Percentiles rank a stretch among this genome's conserved stretches.
phyloP scores from a whole-genome alignment of 257 asterid genomes.

The Capsicum pubescens region DNA sequence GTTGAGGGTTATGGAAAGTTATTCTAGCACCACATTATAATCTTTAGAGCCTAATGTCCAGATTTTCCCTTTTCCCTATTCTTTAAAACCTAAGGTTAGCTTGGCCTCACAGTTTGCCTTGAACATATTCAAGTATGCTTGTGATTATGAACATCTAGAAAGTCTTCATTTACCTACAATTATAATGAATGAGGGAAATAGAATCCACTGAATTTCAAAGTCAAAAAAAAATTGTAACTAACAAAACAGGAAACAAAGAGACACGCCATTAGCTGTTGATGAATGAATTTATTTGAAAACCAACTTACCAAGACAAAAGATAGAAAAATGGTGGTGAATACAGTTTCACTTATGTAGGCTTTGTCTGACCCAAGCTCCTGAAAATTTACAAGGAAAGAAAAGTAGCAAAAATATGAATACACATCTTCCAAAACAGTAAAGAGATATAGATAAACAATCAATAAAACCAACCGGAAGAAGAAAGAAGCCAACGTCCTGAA shows the following conservation, averaged over 20 bases:
- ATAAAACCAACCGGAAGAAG: conserved; percentile 75
- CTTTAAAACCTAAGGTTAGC: background rate
- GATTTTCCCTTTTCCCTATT: background rate
- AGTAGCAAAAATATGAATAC: background rate
- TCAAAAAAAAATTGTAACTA: background rate
- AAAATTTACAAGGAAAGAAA: conserved; percentile 37
- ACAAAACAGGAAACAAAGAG: conserved; percentile 4
- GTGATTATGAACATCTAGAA: background rate
- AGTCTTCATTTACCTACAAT: background rate
- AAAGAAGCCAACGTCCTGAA: conserved; percentile 71
- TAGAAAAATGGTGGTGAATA: conserved; percentile 72
- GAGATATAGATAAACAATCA: background rate
- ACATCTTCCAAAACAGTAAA: background rate
- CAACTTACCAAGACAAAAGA: conserved; percentile 82
- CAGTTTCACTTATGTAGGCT: conserved; percentile 89
- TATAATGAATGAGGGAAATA: background rate
- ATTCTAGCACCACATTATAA: background rate
- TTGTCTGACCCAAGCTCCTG: conserved; percentile 91
- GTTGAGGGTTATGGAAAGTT: background rate
- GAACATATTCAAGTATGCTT: conserved; percentile 12
- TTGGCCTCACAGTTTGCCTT: background rate
- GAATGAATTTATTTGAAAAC: background rate
- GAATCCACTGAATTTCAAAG: background rate
- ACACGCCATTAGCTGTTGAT: background rate
- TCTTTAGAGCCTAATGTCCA: background rate